Evolutionary conservation across 176 grass and related monocot species (phyloP).

Genomic region (Panicum miliaceum): DNA sequence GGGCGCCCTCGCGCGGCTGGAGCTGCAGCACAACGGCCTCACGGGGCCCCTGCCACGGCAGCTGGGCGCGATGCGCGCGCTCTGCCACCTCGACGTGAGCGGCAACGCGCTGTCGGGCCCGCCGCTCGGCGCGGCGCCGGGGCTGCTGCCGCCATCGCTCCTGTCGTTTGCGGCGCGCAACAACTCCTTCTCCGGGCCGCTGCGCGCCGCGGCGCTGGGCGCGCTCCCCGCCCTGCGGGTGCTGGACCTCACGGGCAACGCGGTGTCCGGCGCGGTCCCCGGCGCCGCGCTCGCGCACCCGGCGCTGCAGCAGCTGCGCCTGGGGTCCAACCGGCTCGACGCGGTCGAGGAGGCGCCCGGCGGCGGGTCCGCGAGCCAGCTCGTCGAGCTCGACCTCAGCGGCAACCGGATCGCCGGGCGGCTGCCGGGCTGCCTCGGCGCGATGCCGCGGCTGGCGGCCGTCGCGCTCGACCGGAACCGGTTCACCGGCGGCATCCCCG

Average conservation of each 20-base stretch:
- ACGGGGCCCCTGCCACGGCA: conserved; percentile 3
- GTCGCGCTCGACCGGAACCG: conserved; percentile 58
- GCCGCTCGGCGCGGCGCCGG: conserved; percentile 16
- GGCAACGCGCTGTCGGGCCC: conserved; percentile 45
- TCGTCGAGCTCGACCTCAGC: conserved; percentile 55
- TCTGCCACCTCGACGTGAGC: conserved; percentile 54
- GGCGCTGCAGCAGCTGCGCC: conserved; percentile 55
- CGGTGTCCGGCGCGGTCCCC: conserved; percentile 41
- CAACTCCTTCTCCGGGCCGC: conserved; percentile 44
- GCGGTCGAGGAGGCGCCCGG: conserved; percentile 22
- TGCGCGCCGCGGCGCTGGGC: neutral
- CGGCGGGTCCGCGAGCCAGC: conserved; percentile 40
- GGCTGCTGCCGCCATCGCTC: conserved; percentile 43
- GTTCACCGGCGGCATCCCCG: conserved; percentile 57
- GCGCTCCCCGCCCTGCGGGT: conserved; percentile 39
- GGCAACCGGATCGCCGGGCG: conserved; percentile 43
- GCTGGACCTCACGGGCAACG: conserved; percentile 61
- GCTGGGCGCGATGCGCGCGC: conserved; percentile 36
- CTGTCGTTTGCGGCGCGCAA: conserved; percentile 32
- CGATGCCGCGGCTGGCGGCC: conserved; percentile 47
- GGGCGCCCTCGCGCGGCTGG: conserved; percentile 35
- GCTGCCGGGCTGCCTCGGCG: conserved; percentile 43
- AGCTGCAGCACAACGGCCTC: conserved; percentile 51
- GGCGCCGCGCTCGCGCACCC: conserved; percentile 55
- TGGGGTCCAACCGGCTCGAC: conserved; percentile 46